Evolutionary conservation across 768 basidiomycete species (phyloP), one percentile per base, ranked within the genome.

Genomic region (Rhizopogon rudus): DNA sequence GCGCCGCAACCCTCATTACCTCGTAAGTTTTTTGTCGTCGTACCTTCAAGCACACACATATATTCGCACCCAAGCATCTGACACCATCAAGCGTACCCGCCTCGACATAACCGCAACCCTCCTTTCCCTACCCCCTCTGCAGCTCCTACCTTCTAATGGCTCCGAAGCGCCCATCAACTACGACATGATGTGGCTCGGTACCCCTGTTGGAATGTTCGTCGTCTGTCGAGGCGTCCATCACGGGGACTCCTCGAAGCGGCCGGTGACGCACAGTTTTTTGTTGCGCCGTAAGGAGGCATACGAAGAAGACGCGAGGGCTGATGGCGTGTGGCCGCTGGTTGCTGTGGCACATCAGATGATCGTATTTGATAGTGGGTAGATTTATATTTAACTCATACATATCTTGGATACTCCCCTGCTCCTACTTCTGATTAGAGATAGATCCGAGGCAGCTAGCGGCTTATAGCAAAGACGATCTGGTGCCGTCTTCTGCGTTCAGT

Each of bases 271-370:
- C 40, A 69, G 60, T 54, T 67, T 72, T 50, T 45, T 70, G 37
- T 25, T 72, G 48, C 69, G 61, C 53, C 56, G 53, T 42, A 72
- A 69, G 54, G 69, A 67, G 41, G 64, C 42, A 22, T 65, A 66
- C 37, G 50, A 41, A 17, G 71, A 71, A 50, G 71, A 69, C 50
- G 67, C 61, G 40, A 53, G 12, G n/a, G 58, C 50, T 12, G 63
- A 61, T 54, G 69, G 57, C 17, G 59, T 69, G 28, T 72, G 71
- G 69, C 64, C 67, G 13, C 52, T 70, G 1, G 65, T 61, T 22
- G 67, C 67, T 45, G 51, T 51, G 17, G 69, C 60, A 16, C 69
- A 70, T 52, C 67, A 70, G 59, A 68, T 70, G 49, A 63, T 68
- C 33, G 60, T 71, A 49, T 70, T 71, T 48, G 55, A 58, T 49